Conservation (phyloP, 2,329 filamentous ascomycete genomes). For the Ascochyta fabae region DNA sequence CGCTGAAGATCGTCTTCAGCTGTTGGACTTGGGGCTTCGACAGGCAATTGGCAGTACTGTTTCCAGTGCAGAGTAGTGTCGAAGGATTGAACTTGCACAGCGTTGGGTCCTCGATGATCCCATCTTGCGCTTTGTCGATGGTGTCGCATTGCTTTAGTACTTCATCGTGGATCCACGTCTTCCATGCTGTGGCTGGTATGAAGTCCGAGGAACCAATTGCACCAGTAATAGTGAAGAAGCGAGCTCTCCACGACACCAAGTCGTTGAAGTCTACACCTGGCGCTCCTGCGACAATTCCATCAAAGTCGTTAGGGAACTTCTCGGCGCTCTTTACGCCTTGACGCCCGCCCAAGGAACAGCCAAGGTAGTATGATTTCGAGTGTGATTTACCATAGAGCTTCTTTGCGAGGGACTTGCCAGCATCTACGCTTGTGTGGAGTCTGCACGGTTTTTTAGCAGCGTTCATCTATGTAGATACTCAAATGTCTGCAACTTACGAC, state of each 20-base stretch:
- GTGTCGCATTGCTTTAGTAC: constrained; percentile 58
- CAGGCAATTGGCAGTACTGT: constrained; percentile 48
- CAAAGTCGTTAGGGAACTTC: constrained; percentile 42
- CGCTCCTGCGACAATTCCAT: constrained; percentile 44
- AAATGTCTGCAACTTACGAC: constrained; percentile 27
- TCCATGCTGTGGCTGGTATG: constrained; percentile 30
- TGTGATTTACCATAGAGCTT: constrained; percentile 47
- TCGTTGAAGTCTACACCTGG: constrained; percentile 42
- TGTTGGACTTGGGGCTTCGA: constrained; percentile 51
- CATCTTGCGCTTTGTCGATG: constrained; percentile 57
- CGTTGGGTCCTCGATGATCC: constrained; percentile 54
- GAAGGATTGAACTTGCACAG: constrained; percentile 48
- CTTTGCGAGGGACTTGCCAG: constrained; percentile 49
- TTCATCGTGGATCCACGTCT: constrained; percentile 49
- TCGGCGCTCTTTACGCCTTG: constrained; percentile 40
- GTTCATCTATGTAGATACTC: too few relatives aligned
- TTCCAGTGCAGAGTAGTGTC: constrained; percentile 42
- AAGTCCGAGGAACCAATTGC: constrained; percentile 28
- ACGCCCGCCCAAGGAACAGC: constrained; percentile 45
- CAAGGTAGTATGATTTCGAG: constrained; percentile 49
- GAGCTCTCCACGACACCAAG: constrained; percentile 36
- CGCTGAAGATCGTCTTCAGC: constrained; percentile 52
- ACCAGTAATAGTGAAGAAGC: constrained; percentile 41
- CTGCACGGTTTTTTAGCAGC: constrained; percentile 2
- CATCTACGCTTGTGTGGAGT: constrained; percentile 49